These are phyloP conservation scores for Prillingera fragicola DNA, from an alignment of 1,284 basidiomycete species.

Conservation along the genomic window DNA sequence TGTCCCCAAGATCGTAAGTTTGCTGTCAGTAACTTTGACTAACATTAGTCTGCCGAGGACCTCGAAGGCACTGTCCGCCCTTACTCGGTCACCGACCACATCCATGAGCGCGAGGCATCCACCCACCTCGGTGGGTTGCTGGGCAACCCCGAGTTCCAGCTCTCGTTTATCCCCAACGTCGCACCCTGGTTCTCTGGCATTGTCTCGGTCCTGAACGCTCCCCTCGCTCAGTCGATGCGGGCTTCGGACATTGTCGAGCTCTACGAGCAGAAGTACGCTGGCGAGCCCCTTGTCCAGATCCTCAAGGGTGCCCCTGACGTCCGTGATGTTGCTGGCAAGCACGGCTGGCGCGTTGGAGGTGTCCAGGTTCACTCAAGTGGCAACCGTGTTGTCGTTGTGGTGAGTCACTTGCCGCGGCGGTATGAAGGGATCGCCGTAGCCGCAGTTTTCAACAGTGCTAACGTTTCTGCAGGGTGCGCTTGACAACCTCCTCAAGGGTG, in stretches of 20 bases:
- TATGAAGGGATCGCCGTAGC: no score
- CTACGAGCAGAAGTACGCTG: conserved; percentile 72
- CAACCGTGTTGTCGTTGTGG: conserved; percentile 84
- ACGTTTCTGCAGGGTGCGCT: conserved; percentile 71
- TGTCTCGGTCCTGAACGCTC: conserved; percentile 75
- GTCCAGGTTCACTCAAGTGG: conserved; percentile 87
- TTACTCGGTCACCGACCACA: conserved; percentile 92
- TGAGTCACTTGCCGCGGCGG: conserved; percentile 54
- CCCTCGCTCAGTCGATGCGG: conserved; percentile 59
- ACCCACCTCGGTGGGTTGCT: conserved; percentile 69
- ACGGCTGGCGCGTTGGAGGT: conserved; percentile 87
- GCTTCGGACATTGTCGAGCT: conserved; percentile 69
- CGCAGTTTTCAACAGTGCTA: background rate
- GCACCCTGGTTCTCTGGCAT: conserved; percentile 97
- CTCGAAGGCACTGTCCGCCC: conserved; percentile 72
- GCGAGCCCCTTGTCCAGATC: conserved; percentile 67
- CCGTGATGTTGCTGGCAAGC: conserved; percentile 68
- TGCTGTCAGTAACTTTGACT: background rate
- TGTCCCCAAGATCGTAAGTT: conserved; percentile 67
- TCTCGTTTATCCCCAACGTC: conserved; percentile 84
- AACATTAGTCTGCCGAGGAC: conserved; percentile 55
- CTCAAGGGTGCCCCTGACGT: conserved; percentile 69
- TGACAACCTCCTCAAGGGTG: conserved; percentile 95
- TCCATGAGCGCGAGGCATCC: conserved; percentile 93
- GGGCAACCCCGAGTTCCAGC: conserved; percentile 51